phyloP scores from a whole-genome alignment of 305 asterid genomes.

The Ajuga reptans region DNA sequence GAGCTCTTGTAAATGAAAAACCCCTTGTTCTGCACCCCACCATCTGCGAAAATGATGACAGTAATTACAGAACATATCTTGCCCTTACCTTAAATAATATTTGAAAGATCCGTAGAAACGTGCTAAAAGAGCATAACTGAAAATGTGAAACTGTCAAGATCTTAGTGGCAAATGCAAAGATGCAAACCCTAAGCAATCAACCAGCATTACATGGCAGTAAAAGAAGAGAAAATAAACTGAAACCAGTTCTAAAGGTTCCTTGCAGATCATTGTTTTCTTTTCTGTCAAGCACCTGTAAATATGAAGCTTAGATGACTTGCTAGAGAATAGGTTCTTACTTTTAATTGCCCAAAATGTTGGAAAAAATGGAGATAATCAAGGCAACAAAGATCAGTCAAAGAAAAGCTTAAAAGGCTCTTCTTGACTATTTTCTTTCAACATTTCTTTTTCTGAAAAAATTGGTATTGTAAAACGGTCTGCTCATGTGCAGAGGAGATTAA shows the following conservation, averaged over 20 bases:
- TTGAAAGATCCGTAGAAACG: neutral
- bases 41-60: conserved; percentile 49
- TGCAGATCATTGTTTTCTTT: neutral
- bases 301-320: neutral
- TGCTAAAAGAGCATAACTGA: neutral
- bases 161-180: neutral
- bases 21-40: conserved; percentile 77
- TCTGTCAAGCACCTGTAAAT: neutral
- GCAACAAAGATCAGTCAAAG: neutral
- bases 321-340: neutral
- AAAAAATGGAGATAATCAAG: neutral
- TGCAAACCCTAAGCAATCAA: neutral
- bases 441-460: too few relatives aligned
- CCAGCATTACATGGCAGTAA: neutral
- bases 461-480: too few relatives aligned
- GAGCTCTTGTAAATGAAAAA: conserved; percentile 87
- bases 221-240: neutral
- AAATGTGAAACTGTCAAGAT: too few relatives aligned
- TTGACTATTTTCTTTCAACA: too few relatives aligned
- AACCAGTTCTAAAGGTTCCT: neutral
- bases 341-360: neutral
- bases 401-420: neutral
- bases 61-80: neutral
- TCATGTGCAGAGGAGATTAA: too few relatives aligned
- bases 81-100: neutral